Evolutionary conservation across 139 green algal genomes (phyloP).

Genomic region (Chlorella sp.): DNA sequence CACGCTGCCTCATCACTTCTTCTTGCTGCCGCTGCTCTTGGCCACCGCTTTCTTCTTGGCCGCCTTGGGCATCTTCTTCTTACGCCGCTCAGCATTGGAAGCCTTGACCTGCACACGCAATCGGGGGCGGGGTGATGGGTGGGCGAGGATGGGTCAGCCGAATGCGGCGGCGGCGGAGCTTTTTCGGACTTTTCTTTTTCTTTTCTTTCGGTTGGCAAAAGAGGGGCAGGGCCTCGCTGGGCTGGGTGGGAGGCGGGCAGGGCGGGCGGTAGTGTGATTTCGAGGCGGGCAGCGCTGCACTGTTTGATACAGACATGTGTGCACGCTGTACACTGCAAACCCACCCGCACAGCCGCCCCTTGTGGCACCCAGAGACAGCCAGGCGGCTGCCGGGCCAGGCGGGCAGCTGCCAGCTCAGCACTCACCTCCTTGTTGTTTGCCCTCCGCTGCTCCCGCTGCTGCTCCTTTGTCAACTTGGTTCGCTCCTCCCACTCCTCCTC

Average conservation of each 20-base stretch:
- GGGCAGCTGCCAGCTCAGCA: background rate
- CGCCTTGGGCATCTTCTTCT: constrained; percentile 94
- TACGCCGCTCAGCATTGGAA: constrained; percentile 86
- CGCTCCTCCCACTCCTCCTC: constrained; percentile 51
- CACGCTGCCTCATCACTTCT: background rate
- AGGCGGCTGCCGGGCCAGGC: background rate
- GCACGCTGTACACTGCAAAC: background rate
- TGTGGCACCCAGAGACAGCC: background rate
- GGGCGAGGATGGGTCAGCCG: background rate
- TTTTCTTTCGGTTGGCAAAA: no score
- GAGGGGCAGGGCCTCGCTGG: no score
- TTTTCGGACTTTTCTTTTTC: no score
- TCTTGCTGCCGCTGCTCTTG: constrained; percentile 78
- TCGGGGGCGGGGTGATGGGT: background rate
- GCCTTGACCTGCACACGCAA: constrained; percentile 89
- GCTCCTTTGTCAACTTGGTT: constrained; percentile 61
- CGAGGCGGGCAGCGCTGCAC: no score
- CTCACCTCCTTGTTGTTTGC: constrained; percentile 69
- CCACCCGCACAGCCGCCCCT: background rate
- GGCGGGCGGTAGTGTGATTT: background rate
- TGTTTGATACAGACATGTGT: background rate
- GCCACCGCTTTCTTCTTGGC: constrained; percentile 86
- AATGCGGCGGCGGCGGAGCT: background rate
- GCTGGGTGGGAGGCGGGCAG: no score
- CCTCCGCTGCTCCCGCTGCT: constrained; percentile 66